A percentile compares a stretch with the other conserved stretches of the same genome.
These are phyloP conservation scores for Mortierella antarctica DNA, from an alignment of 192 early-diverging fungal genomes.

Conservation along the genomic window DNA sequence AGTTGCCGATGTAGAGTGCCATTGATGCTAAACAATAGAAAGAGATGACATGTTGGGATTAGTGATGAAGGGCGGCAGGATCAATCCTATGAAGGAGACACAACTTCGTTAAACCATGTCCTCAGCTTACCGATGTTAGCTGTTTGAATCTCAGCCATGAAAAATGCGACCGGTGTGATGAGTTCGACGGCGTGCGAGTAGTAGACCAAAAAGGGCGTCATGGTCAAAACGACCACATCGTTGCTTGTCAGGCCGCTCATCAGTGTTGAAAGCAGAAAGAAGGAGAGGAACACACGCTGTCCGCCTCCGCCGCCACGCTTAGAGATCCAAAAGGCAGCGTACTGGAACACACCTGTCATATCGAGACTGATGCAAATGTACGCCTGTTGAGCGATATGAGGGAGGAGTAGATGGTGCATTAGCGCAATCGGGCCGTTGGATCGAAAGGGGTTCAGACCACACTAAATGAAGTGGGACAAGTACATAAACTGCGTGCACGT, in stretches of 20 bases:
- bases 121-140: conserved; percentile 73
- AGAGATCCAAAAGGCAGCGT: conserved; percentile 81
- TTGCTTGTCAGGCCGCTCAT: conserved; percentile 84
- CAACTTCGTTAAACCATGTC: background rate
- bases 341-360: conserved; percentile 82
- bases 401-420: background rate
- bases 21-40: conserved; percentile 67
- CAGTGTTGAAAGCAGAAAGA: conserved; percentile 76
- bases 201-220: conserved; percentile 83
- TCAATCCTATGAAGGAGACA: background rate
- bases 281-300: conserved; percentile 70
- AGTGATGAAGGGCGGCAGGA: background rate
- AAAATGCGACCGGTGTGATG: conserved; percentile 67
- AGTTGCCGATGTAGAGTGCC: conserved; percentile 89
- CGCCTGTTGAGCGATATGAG: conserved; percentile 52
- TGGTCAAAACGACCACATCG: conserved; percentile 87
- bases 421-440: background rate
- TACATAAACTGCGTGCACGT: background rate
- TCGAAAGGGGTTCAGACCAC: background rate
- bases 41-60: background rate
- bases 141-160: conserved; percentile 81
- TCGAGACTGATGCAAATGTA: conserved; percentile 89
- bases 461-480: background rate
- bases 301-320: conserved; percentile 67
- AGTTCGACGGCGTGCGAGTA: conserved; percentile 74